Percentiles rank a stretch among this genome's conserved stretches.
Evolutionary conservation across 163 green algal species (phyloP).

Genomic region (Scenedesmus sp.): DNA sequence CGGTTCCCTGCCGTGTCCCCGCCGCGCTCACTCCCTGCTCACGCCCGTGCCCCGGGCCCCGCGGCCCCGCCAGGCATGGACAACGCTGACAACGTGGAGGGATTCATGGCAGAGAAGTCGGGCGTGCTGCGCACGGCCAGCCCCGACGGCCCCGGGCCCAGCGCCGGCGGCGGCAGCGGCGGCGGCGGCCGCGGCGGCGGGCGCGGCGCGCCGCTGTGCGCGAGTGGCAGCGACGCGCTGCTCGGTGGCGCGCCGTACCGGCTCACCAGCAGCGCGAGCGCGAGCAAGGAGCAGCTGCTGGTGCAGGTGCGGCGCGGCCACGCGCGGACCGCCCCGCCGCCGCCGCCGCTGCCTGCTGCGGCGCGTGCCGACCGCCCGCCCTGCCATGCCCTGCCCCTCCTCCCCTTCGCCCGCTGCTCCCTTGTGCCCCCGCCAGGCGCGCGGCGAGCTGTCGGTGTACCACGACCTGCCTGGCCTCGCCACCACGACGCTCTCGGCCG

Average conservation of each 20-base stretch:
- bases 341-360: no score
- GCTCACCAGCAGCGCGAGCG: slow-evolving; percentile 48
- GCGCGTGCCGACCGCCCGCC: no score
- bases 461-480: slow-evolving; percentile 55
- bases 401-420: not conserved
- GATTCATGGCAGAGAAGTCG: slow-evolving; percentile 47
- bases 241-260: slow-evolving; percentile 52
- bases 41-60: not conserved
- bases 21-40: not conserved
- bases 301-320: no score
- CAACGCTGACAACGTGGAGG: slow-evolving; percentile 57
- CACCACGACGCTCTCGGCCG: slow-evolving; percentile 57
- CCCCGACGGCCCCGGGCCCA: not conserved
- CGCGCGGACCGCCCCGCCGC: no score
- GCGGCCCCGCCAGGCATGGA: slow-evolving; percentile 61
- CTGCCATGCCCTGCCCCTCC: not conserved
- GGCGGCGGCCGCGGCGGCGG: slow-evolving; percentile 8
- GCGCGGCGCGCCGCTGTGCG: no score
- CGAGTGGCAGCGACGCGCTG: slow-evolving; percentile 44
- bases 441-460: slow-evolving; percentile 58
- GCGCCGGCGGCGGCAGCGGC: not conserved
- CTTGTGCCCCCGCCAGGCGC: slow-evolving; percentile 30
- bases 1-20: not conserved
- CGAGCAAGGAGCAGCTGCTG: slow-evolving; percentile 55
- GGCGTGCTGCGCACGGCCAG: no score